Evolutionary conservation across 805 yeast genomes (phyloP), one percentile per base, ranked within the genome.

Genomic region (Nakazawaea ernobii): DNA sequence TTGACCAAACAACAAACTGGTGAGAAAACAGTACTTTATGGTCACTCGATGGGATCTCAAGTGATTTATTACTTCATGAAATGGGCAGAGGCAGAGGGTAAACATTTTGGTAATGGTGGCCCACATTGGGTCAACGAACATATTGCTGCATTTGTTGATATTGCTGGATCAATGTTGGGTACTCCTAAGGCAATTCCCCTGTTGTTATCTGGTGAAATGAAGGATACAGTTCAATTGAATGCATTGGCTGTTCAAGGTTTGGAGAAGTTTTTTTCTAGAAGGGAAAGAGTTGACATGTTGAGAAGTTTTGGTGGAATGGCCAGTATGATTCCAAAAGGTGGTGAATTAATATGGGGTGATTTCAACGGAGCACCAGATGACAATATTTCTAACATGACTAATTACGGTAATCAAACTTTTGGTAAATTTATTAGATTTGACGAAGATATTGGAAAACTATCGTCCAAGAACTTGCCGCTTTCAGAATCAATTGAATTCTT

Each of bases 21-120:
- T 11, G 82, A 90, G 46, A 92, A 90, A 58, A 69, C 86, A 1
- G 82, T 84, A n/a, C 58, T 94, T 13, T 75, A 82, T 15, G 95
- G 96, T 20, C 99, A 94, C 63, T 92, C 98, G 0, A 94, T 94
- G 99, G 99, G 99, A 2, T 75, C 95, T 0, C 98, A 94, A 66
- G 78, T 94, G 33, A 78, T 84, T 2, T 88, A 79, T 60, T 94
- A 87, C 63, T 94, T 94, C 60, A 65, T 94, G 69, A 90, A 94
- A 65, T 94, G 99, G 99, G 98, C 78, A 6, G 99, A 94, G 63
- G 97, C 97, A 0, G 70, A 73, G 43, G 97, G 97, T 5, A 69
- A 69, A 45, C 65, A 67, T 48, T 88, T 78, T 57, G 99, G 99
- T 32, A 88, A 91, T 61, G 98, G 97, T n/a, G 98, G 98, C 1